These are phyloP conservation scores for Tetrapisispora nanseiensis DNA, from an alignment of 805 yeast genomes.

Conservation along the genomic window DNA sequence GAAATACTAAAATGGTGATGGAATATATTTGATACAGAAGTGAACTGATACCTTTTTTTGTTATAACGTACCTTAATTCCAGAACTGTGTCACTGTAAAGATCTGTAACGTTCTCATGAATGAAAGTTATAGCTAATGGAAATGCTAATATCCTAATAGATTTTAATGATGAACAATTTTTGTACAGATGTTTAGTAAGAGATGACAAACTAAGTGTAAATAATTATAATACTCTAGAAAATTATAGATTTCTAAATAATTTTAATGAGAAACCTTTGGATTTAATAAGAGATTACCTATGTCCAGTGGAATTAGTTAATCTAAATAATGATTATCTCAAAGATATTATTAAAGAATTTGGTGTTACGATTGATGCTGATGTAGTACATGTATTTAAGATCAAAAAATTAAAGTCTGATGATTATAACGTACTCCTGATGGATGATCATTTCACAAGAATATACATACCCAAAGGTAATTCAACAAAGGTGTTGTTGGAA, in stretches of 20 bases:
- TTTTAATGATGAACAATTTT: slow-evolving; percentile 7
- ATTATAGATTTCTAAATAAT: slow-evolving; percentile 8
- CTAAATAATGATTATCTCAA: slow-evolving; percentile 3
- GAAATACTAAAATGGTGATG: too few relatives aligned
- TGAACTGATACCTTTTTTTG: too few relatives aligned
- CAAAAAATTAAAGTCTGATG: slow-evolving; percentile 11
- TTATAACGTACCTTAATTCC: too few relatives aligned
- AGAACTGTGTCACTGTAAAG: too few relatives aligned
- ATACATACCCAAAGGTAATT: slow-evolving; percentile 3
- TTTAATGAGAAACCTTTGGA: slow-evolving; percentile 7
- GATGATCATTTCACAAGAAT: slow-evolving; percentile 21
- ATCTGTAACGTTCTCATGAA: too few relatives aligned
- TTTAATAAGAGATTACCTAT: slow-evolving; percentile 8
- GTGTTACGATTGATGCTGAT: slow-evolving; percentile 8
- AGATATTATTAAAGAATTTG: slow-evolving; percentile 3
- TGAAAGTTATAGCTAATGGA: slow-evolving; percentile 18
- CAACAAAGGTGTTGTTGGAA: slow-evolving; percentile 14
- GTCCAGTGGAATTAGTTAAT: slow-evolving; percentile 9
- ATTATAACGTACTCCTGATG: slow-evolving; percentile 2
- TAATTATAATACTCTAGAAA: slow-evolving; percentile 16
- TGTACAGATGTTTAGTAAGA: slow-evolving; percentile 22
- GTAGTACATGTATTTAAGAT: slow-evolving; percentile 11
- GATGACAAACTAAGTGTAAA: slow-evolving; percentile 11
- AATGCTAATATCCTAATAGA: slow-evolving; percentile 22
- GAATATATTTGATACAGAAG: too few relatives aligned